Evolutionary conservation across 2,329 filamentous ascomycete species (phyloP).

Genomic region (Pyrenochaeta sp.): DNA sequence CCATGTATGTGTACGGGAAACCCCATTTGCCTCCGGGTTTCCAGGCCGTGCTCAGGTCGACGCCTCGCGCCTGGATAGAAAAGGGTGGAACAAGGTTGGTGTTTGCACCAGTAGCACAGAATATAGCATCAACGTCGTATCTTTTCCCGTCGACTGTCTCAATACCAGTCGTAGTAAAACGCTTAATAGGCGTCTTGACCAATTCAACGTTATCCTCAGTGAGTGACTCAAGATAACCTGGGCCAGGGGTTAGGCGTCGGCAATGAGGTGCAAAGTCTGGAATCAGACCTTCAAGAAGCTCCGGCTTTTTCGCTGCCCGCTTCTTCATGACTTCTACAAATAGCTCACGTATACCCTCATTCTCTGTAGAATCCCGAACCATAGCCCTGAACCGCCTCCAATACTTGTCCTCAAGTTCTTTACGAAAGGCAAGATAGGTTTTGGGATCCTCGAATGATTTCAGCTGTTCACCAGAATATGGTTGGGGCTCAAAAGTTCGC

Average conservation of each 20-base stretch:
- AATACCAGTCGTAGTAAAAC: conserved; percentile 50
- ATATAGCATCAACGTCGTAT: conserved; percentile 53
- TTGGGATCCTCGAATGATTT: conserved; percentile 68
- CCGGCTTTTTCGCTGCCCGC: conserved; percentile 50
- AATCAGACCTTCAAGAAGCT: conserved; percentile 53
- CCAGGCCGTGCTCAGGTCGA: conserved; percentile 67
- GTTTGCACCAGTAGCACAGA: conserved; percentile 75
- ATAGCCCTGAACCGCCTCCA: conserved; percentile 61
- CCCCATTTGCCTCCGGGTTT: conserved; percentile 63
- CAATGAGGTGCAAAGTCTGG: conserved; percentile 49
- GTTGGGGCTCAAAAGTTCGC: conserved; percentile 53
- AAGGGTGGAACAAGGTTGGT: conserved; percentile 62
- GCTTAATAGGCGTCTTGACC: conserved; percentile 50
- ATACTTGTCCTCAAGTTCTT: conserved; percentile 62
- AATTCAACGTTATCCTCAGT: conserved; percentile 54
- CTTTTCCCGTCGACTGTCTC: conserved; percentile 49
- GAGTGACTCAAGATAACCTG: conserved; percentile 51
- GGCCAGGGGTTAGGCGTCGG: conserved; percentile 45
- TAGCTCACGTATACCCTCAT: conserved; percentile 38
- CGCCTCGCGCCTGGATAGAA: conserved; percentile 63
- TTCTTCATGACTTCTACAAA: conserved; percentile 50
- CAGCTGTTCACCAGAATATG: conserved; percentile 60
- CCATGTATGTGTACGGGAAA: conserved; percentile 74
- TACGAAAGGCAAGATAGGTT: conserved; percentile 62
- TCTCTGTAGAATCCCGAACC: conserved; percentile 49